Conservation (phyloP, 352 stramenopile genomes). For the Phytophthora sansomeana region DNA sequence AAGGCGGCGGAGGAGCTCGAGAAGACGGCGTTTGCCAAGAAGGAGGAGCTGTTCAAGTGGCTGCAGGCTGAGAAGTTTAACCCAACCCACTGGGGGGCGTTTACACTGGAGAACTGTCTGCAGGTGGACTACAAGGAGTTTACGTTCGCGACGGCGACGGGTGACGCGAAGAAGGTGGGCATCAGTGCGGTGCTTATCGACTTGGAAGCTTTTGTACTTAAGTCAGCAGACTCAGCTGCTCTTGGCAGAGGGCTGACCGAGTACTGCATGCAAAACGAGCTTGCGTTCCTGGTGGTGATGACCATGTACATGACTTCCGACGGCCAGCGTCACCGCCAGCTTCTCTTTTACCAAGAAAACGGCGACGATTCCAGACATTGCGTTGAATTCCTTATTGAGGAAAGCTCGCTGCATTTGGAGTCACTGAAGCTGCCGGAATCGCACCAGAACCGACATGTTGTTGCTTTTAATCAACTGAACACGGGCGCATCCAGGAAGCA, state of each 20-base stretch:
- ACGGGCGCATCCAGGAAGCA: constrained; percentile 75
- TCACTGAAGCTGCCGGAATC: constrained; percentile 41
- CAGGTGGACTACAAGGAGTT: constrained; percentile 89
- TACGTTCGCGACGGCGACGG: constrained; percentile 12
- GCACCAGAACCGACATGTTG: constrained; percentile 38
- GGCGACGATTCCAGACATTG: constrained; percentile 41
- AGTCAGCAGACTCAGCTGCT: constrained; percentile 38
- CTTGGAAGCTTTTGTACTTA: constrained; percentile 57
- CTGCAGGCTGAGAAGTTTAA: constrained; percentile 78
- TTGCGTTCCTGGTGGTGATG: constrained; percentile 80
- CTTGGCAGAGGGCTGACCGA: constrained; percentile 40
- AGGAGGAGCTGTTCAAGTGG: constrained; percentile 65
- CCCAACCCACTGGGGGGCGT: constrained; percentile 61
- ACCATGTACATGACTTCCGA: constrained; percentile 60
- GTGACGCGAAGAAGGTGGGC: constrained; percentile 40
- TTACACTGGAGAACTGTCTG: constrained; percentile 74
- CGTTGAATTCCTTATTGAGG: constrained; percentile 43
- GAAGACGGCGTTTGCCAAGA: constrained; percentile 48
- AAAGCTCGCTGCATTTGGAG: constrained; percentile 55
- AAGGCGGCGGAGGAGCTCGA: constrained; percentile 53
- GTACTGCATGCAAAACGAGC: constrained; percentile 54
- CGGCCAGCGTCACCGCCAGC: constrained; percentile 54
- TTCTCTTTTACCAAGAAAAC: constrained; percentile 67
- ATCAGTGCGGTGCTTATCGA: constrained; percentile 74
- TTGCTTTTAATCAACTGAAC: constrained; percentile 70